Evolutionary conservation across 495 filamentous ascomycete species (phyloP).

Genomic region (Recurvomyces mirabilis): DNA sequence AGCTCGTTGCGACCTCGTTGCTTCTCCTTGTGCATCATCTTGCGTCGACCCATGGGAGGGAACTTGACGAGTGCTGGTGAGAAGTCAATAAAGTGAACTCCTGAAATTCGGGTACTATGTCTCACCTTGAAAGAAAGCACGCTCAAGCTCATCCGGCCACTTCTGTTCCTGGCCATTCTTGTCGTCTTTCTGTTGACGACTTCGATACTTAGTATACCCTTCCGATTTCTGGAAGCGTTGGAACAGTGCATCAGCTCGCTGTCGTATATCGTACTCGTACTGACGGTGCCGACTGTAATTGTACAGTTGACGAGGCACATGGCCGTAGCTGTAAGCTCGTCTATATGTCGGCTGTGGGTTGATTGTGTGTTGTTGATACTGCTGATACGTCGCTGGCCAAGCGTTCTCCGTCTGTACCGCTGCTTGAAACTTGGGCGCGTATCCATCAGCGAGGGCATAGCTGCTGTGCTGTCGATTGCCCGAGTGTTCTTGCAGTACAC

Average conservation of each 20-base stretch:
- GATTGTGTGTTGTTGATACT: constrained; percentile 6
- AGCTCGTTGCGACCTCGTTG: constrained; percentile 83
- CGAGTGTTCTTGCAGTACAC: constrained; percentile 29
- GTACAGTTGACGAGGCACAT: background rate
- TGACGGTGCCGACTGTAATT: background rate
- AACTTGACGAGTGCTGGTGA: constrained; percentile 63
- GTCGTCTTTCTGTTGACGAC: constrained; percentile 47
- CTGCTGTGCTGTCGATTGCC: constrained; percentile 26
- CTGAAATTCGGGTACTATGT: constrained; percentile 17
- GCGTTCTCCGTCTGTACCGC: constrained; percentile 11
- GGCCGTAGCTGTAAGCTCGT: background rate
- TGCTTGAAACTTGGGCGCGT: constrained; percentile 5
- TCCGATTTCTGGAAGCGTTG: constrained; percentile 28
- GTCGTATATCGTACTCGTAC: constrained; percentile 14
- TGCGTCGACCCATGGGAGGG: constrained; percentile 70
- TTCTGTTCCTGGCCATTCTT: constrained; percentile 45
- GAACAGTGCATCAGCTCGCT: constrained; percentile 23
- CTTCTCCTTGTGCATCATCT: constrained; percentile 51
- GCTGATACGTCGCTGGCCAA: constrained; percentile 5
- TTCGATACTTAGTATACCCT: constrained; percentile 58
- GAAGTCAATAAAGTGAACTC: background rate
- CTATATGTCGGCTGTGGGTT: background rate
- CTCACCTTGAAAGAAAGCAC: constrained; percentile 80
- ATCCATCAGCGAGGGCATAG: background rate
- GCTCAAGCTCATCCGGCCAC: constrained; percentile 78